Base-by-base conservation (phyloP, 495 filamentous ascomycete genomes). In the Sabuloglossum arenarium region DNA sequence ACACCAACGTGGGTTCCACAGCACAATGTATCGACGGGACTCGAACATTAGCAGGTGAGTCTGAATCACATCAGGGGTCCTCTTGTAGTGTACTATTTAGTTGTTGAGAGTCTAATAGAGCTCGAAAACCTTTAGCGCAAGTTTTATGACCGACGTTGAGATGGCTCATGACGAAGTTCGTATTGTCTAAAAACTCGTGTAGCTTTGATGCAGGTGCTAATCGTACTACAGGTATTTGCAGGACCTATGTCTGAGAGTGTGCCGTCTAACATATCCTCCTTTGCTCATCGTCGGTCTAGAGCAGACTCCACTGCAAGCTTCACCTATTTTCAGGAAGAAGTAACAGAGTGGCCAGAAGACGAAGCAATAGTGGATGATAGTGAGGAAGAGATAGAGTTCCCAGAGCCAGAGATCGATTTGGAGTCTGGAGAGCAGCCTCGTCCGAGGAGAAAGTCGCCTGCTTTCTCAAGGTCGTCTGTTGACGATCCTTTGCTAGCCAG, bases 241-340 rank as follows among this genome's bases (percentile, higher is more conserved):
- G 91, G 91, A 1, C 93, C 93, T 1, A 81, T 95, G 59, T 89
- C 88, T 24, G 91, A 99, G 66, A 94, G 87, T 63, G 79, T 99
- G 25, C 93, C 91, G 9, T 90, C 88, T 0, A 94, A 88, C 60
- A 72, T 86, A 28, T 85, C 86, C 5, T 83, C 85, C 14, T 97
- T 99, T 67, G 81, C 80, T 28, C 87, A 94, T 67, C 83, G 86
- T 50, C 74, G 79, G 8, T 62, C 67, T 12, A 79, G 88, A 64
- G 78, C 84, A 56, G 85, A 86, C 63, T 95, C 90, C 14, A 84
- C 74, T 5, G 73, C 86, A n/a, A 94, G 84, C 68, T 96, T 94
- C 63, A 80, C 88, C 9, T 95, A 93, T 66, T 88, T 88, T 62
- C 80, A 85, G 24, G 74, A 77, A 56, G 72, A 73, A 10, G 71